phyloP scores from a whole-genome alignment of 1,284 basidiomycete genomes.

The Microbotryum scabiosae region DNA sequence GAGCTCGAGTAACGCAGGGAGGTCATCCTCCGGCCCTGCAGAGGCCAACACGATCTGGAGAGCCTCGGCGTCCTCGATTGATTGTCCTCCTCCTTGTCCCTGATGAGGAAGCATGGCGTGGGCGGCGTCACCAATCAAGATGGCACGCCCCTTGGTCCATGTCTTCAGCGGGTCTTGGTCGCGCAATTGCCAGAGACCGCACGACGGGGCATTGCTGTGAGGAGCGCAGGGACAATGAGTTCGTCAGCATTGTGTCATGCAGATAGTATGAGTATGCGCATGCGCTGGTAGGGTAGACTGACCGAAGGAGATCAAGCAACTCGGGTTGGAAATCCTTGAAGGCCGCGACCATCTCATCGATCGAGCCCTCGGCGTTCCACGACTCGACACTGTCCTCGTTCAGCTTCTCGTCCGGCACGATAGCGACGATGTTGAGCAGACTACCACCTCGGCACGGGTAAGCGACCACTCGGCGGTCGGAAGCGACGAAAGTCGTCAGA shows the following conservation, averaged over 20 bases:
- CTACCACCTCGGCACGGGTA: conserved; percentile 31
- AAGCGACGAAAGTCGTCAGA: conserved; percentile 23
- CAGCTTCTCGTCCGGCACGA: conserved; percentile 34
- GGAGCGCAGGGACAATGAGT: conserved; percentile 31
- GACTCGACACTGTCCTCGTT: conserved; percentile 33
- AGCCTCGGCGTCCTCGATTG: conserved; percentile 36
- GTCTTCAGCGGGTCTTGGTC: conserved; percentile 32
- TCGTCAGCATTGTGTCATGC: background rate
- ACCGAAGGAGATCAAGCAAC: conserved; percentile 38
- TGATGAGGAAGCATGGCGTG: conserved; percentile 35
- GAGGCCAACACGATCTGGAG: conserved; percentile 15
- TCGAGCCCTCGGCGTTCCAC: conserved; percentile 33
- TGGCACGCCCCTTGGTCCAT: conserved; percentile 34
- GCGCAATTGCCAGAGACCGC: conserved; percentile 37
- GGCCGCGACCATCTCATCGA: conserved; percentile 29
- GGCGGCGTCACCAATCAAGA: conserved; percentile 39
- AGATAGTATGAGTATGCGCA: conserved; percentile 24
- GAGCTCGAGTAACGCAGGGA: conserved; percentile 4
- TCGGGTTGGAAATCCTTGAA: conserved; percentile 31
- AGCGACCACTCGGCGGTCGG: conserved; percentile 29
- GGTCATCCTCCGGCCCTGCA: background rate
- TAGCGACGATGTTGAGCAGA: conserved; percentile 35
- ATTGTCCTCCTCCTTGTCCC: conserved; percentile 34
- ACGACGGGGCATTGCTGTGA: conserved; percentile 24
- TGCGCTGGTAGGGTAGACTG: conserved; percentile 36